Conservation (phyloP, 306 rosid species). For the Quercus robur region DNA sequence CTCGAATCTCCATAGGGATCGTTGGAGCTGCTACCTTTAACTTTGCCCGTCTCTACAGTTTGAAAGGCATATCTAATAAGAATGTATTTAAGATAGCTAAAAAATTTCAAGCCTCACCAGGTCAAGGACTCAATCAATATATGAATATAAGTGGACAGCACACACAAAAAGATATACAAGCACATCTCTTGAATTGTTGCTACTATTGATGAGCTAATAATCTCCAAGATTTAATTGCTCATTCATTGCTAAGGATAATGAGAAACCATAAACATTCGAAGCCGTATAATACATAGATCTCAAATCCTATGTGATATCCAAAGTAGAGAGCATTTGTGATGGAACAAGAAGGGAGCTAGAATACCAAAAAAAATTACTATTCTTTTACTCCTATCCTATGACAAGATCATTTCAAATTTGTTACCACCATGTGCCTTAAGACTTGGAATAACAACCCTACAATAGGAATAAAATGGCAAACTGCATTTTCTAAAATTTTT, state of each 20-base stretch:
- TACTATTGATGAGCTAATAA: background rate
- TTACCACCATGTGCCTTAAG: no score
- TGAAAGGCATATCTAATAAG: slow-evolving; percentile 6
- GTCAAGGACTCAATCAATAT: background rate
- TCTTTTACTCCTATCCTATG: no score
- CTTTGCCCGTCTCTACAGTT: slow-evolving; percentile 67
- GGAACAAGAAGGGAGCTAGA: no score
- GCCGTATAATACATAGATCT: no score
- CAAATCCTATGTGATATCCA: no score
- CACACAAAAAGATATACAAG: background rate
- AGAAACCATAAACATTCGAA: background rate
- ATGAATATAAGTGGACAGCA: background rate
- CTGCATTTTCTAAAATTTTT: background rate
- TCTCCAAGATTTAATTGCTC: background rate
- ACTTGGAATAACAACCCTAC: no score
- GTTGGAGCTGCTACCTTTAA: slow-evolving; percentile 40
- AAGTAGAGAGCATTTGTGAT: no score
- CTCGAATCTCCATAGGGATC: slow-evolving; percentile 74
- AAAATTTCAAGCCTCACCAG: background rate
- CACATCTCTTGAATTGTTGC: no score
- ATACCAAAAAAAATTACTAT: no score
- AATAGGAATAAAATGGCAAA: background rate
- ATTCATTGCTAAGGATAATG: background rate
- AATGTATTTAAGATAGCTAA: background rate
- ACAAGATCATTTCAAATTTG: no score